Evolutionary conservation across 1,284 basidiomycete genomes (phyloP).

Genomic region (Naganishia cerealis): DNA sequence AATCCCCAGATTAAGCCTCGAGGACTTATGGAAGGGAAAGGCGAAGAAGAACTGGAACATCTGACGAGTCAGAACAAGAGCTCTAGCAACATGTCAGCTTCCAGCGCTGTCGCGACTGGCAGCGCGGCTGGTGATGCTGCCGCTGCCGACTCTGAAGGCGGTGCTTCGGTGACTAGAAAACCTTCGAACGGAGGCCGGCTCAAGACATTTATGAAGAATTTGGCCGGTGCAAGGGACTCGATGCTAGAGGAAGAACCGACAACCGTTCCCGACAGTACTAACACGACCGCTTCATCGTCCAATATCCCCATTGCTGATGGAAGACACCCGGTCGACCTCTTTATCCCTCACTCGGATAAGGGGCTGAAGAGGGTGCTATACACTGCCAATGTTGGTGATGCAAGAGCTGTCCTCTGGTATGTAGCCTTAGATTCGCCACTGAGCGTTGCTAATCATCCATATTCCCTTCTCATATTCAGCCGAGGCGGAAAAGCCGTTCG

Average conservation of each 20-base stretch:
- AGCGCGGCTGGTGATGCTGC: slow-evolving; percentile 1
- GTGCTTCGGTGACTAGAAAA: slow-evolving; percentile 27
- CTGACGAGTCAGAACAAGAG: slow-evolving; percentile 30
- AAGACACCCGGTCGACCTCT: slow-evolving; percentile 46
- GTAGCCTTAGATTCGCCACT: slow-evolving; percentile 22
- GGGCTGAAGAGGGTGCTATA: slow-evolving; percentile 75
- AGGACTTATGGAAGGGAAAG: slow-evolving; percentile 50
- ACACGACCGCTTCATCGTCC: slow-evolving; percentile 13
- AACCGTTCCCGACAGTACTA: slow-evolving; percentile 18
- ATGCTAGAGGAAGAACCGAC: slow-evolving; percentile 13
- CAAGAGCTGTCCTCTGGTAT: slow-evolving; percentile 56
- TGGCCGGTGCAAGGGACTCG: slow-evolving; percentile 40
- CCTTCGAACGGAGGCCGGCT: slow-evolving; percentile 36
- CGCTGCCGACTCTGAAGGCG: slow-evolving; percentile 21
- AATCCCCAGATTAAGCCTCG: slow-evolving; percentile 46
- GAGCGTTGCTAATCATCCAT: neutral
- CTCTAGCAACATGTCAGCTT: slow-evolving; percentile 7
- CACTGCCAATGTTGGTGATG: slow-evolving; percentile 85
- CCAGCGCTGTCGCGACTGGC: slow-evolving; percentile 1
- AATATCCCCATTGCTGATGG: slow-evolving; percentile 42
- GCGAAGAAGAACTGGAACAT: slow-evolving; percentile 51
- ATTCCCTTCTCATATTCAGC: slow-evolving; percentile 44
- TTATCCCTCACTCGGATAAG: slow-evolving; percentile 45
- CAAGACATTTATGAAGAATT: slow-evolving; percentile 51
- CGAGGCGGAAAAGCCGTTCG: slow-evolving; percentile 86